These are phyloP conservation scores for Lathyrus oleraceus DNA, from an alignment of 306 rosid genomes.

Conservation along the genomic window DNA sequence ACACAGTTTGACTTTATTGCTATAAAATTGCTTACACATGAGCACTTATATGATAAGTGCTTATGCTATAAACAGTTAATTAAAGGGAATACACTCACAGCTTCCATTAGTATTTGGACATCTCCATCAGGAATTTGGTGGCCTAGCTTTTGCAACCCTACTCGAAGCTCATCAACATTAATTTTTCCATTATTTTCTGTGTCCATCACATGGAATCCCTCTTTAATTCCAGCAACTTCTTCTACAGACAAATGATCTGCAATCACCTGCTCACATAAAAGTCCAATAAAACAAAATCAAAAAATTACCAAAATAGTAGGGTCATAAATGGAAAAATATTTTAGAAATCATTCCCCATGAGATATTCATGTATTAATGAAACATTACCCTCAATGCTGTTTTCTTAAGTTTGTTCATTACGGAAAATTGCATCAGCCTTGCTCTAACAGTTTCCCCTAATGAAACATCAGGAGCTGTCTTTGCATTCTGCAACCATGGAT, in stretches of 20 bases:
- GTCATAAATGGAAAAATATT: conserved; percentile 18
- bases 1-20: background rate
- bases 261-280: conserved; percentile 61
- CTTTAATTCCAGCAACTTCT: conserved; percentile 87
- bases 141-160: conserved; percentile 79
- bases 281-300: conserved; percentile 29
- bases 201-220: conserved; percentile 81
- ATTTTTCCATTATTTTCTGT: conserved; percentile 66
- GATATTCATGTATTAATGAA: conserved; percentile 19
- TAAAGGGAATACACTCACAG: conserved; percentile 56
- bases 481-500: conserved; percentile 89
- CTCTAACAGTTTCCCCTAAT: conserved; percentile 84
- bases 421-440: conserved; percentile 92
- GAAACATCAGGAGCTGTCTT: conserved; percentile 89
- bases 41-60: too few species aligned
- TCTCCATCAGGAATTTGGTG: conserved; percentile 84
- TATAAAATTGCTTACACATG: background rate
- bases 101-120: conserved; percentile 81
- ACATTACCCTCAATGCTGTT: conserved; percentile 85
- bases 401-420: conserved; percentile 98
- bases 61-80: background rate
- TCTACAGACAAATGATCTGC: conserved; percentile 86
- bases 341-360: conserved; percentile 8
- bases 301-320: background rate
- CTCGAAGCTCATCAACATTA: conserved; percentile 68